phyloP scores from a whole-genome alignment of 2,329 filamentous ascomycete genomes.

The Neopestalotiopsis sp. region DNA sequence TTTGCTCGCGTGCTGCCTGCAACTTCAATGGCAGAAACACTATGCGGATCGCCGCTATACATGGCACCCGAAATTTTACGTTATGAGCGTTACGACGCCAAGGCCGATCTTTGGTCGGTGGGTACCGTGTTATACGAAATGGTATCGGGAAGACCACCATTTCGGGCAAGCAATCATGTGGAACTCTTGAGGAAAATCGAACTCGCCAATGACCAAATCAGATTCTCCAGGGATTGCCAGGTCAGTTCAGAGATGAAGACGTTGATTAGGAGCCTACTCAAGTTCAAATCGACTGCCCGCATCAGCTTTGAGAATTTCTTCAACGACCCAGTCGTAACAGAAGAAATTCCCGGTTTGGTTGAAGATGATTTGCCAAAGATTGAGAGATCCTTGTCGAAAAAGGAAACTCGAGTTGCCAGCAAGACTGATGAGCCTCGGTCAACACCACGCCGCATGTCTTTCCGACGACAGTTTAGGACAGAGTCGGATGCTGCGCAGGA shows the following conservation, averaged over 20 bases:
- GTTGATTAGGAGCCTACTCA: constrained; percentile 80
- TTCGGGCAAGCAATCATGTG: constrained; percentile 91
- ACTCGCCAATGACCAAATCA: constrained; percentile 82
- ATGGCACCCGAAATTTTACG: constrained; percentile 98
- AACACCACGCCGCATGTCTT: constrained; percentile 42
- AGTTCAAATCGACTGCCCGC: constrained; percentile 83
- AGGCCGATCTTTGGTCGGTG: constrained; percentile 96
- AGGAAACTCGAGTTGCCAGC: constrained; percentile 40
- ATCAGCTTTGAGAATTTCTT: constrained; percentile 90
- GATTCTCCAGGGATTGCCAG: constrained; percentile 75
- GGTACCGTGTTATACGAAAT: constrained; percentile 96
- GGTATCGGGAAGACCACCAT: constrained; percentile 88
- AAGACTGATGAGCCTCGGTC: constrained; percentile 38
- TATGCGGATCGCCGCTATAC: constrained; percentile 95
- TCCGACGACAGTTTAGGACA: constrained; percentile 45
- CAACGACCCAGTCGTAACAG: constrained; percentile 71
- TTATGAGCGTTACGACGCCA: constrained; percentile 97
- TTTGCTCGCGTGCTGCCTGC: constrained; percentile 91
- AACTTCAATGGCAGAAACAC: constrained; percentile 90
- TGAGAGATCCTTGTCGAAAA: constrained; percentile 38
- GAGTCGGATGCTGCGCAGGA: constrained; percentile 45
- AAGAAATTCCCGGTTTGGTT: constrained; percentile 79
- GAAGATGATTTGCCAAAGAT: constrained; percentile 72
- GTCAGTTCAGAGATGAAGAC: constrained; percentile 80
- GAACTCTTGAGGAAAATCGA: constrained; percentile 93